These are phyloP conservation scores for Sambucus nigra DNA, from an alignment of 129 eudicot genomes.

Conservation along the genomic window DNA sequence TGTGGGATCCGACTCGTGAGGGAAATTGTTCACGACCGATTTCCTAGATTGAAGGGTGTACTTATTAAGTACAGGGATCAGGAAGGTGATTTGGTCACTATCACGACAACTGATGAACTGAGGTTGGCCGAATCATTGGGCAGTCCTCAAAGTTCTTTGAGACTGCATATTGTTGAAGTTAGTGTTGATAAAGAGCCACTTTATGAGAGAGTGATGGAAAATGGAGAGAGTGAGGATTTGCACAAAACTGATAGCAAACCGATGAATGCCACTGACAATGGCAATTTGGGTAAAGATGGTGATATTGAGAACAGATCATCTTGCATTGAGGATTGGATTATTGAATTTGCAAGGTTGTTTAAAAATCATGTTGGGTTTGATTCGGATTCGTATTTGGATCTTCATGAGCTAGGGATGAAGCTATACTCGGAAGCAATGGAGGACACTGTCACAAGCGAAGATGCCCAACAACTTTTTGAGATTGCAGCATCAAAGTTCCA, in stretches of 20 bases:
- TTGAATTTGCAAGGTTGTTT: conserved; percentile 71
- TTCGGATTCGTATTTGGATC: conserved; percentile 75
- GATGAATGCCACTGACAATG: conserved; percentile 23
- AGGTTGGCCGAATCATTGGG: conserved; percentile 62
- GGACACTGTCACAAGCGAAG: conserved; percentile 57
- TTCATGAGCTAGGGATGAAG: conserved; percentile 87
- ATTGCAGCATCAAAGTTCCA: conserved; percentile 65
- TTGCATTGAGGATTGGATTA: conserved; percentile 73
- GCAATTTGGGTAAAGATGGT: conserved; percentile 11
- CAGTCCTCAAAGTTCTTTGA: conserved; percentile 47
- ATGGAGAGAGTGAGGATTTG: no score
- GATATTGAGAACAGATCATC: conserved; percentile 29
- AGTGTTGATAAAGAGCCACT: conserved; percentile 74
- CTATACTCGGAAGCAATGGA: conserved; percentile 84
- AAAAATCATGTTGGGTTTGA: conserved; percentile 93
- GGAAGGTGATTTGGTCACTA: conserved; percentile 90
- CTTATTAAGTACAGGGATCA: conserved; percentile 80
- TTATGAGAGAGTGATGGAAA: conserved; percentile 35
- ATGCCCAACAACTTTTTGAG: conserved; percentile 59
- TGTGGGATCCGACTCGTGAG: conserved; percentile 60
- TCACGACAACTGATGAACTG: conserved; percentile 69
- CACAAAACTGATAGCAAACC: conserved; percentile 12
- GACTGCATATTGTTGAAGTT: conserved; percentile 61
- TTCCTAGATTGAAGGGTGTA: conserved; percentile 65
- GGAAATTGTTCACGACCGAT: conserved; percentile 64